phyloP scores from a whole-genome alignment of 352 stramenopile species.

The Globisporangium spinosum region DNA sequence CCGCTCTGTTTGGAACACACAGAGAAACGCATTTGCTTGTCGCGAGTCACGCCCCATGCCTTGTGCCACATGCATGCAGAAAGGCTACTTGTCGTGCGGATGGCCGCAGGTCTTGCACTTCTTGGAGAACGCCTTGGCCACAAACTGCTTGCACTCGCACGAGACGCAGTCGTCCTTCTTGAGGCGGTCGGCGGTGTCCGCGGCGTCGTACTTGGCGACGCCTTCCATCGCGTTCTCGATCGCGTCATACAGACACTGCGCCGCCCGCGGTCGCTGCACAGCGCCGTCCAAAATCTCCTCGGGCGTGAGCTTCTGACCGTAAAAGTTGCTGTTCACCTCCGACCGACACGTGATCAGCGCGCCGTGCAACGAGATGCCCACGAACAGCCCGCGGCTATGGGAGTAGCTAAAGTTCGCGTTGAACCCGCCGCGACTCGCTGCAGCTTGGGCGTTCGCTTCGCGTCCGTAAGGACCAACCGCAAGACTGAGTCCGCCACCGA shows the following conservation, averaged over 20 bases:
- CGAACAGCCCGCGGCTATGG: constrained; percentile 91
- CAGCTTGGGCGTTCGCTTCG: constrained; percentile 77
- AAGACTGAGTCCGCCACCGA: constrained; percentile 90
- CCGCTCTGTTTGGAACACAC: neutral
- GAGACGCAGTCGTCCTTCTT: constrained; percentile 36
- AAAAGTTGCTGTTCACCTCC: constrained; percentile 95
- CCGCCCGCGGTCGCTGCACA: constrained; percentile 52
- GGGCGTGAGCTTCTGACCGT: constrained; percentile 82
- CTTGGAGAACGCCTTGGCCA: constrained; percentile 66
- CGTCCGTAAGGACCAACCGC: constrained; percentile 89
- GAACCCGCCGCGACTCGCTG: constrained; percentile 63
- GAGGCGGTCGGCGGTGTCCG: constrained; percentile 16
- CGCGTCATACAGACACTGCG: constrained; percentile 75
- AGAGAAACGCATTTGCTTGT: neutral
- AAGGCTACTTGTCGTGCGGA: constrained; percentile 41
- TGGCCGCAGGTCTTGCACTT: constrained; percentile 76
- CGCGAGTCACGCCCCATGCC: neutral
- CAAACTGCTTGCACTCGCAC: constrained; percentile 54
- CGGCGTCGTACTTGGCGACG: constrained; percentile 58
- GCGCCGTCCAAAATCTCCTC: constrained; percentile 69
- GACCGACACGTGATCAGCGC: constrained; percentile 86
- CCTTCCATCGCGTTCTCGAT: constrained; percentile 67
- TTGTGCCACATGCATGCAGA: neutral
- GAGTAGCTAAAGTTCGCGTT: constrained; percentile 94
- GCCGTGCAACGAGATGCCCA: constrained; percentile 91